Evolutionary conservation across 352 stramenopile species (phyloP).

Genomic region (Phytophthora boehmeriae): DNA sequence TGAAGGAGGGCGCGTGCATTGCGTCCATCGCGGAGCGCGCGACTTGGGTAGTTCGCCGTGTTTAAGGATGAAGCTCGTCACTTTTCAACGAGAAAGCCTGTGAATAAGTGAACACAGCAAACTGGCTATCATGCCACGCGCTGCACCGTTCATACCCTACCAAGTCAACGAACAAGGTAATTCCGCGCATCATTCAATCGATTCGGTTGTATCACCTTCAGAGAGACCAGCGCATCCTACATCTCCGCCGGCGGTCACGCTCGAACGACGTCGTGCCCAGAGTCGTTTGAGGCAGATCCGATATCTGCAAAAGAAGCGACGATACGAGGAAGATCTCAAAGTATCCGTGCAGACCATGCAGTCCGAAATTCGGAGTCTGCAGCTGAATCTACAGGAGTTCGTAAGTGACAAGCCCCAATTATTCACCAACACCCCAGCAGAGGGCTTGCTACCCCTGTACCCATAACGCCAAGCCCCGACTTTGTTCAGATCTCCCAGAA

Average conservation of each 20-base stretch:
- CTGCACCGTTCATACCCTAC: not conserved
- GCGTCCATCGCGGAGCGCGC: too few relatives aligned
- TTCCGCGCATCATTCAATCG: not conserved
- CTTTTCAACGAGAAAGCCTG: conserved; percentile 5
- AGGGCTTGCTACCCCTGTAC: not conserved
- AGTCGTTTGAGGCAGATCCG: conserved; percentile 26
- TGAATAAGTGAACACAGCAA: not conserved
- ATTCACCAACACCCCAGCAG: not conserved
- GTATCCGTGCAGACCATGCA: conserved; percentile 9
- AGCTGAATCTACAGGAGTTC: not conserved
- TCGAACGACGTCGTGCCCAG: conserved; percentile 14
- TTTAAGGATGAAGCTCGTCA: conserved; percentile 4
- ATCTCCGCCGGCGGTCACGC: not conserved
- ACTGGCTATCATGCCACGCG: not conserved
- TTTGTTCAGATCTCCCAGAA: conserved; percentile 11
- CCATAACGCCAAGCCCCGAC: not conserved
- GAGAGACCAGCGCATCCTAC: not conserved
- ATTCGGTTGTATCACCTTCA: too few relatives aligned
- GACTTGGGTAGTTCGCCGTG: too few relatives aligned
- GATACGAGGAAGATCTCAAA: conserved; percentile 22
- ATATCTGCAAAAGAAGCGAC: conserved; percentile 33
- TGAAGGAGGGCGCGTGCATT: too few relatives aligned
- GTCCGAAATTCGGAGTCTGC: conserved; percentile 15
- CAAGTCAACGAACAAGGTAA: conserved; percentile 7
- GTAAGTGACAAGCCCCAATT: not conserved